Conservation (phyloP, 768 basidiomycete genomes). For the Pulveroboletus sp. region DNA sequence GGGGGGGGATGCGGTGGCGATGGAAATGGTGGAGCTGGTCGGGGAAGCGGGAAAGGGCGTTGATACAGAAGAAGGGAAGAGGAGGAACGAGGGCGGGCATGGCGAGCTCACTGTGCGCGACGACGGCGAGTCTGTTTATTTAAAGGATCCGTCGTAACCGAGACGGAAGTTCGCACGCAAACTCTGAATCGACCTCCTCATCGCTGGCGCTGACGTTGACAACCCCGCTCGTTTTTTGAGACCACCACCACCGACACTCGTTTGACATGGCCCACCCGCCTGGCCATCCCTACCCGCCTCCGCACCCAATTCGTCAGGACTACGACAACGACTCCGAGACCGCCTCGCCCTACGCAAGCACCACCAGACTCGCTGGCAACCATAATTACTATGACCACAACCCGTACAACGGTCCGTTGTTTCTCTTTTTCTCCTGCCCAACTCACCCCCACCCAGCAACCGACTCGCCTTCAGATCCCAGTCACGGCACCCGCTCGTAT, state of each 20-base stretch:
- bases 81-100: constrained; percentile 37
- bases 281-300: constrained; percentile 31
- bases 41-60: constrained; percentile 37
- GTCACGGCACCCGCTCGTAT: constrained; percentile 41
- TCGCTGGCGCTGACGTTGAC: constrained; percentile 26
- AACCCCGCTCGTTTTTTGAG: constrained; percentile 1
- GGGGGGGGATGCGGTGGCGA: constrained; percentile 34
- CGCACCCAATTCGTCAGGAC: constrained; percentile 33
- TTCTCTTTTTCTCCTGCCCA: neutral
- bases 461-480: constrained; percentile 29
- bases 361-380: constrained; percentile 49
- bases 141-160: neutral
- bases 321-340: constrained; percentile 48
- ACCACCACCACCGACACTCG: constrained; percentile 16
- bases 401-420: constrained; percentile 18
- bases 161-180: constrained; percentile 17
- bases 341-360: constrained; percentile 55
- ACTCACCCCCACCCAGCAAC: constrained; percentile 1
- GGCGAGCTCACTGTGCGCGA: neutral
- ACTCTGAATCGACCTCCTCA: constrained; percentile 4
- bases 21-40: constrained; percentile 34
- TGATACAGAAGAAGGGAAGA: constrained; percentile 49
- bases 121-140: too few species aligned
- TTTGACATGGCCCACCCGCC: constrained; percentile 37
- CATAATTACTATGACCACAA: constrained; percentile 31